Base-by-base conservation (phyloP, 2,329 filamentous ascomycete genomes). In the Metarhizium robertsii region DNA sequence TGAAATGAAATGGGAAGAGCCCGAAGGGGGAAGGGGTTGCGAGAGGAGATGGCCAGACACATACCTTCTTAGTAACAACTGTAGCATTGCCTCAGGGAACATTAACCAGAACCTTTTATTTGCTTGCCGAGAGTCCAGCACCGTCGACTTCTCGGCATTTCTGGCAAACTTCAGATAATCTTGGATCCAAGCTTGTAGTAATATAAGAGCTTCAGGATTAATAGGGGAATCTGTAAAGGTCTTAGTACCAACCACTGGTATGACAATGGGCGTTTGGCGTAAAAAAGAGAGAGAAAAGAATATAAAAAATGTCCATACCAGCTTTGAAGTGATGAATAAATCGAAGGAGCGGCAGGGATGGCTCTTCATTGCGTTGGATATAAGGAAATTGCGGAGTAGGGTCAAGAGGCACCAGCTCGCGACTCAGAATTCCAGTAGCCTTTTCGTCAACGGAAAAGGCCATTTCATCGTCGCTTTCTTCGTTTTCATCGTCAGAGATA, bases 101-200 rank as follows among this genome's bases (percentile, higher is more conserved):
- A 65, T 58, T 36, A 66, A 60, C 82, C 82, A 86, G 59, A 85
- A 78, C 3, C 69, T 62, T 38, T 65, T 70, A 56, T 83, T 69
- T 36, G 70, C 68, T 16, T 65, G 66, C 55, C 73, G 78, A 2
- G 75, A 74, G 30, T 75, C 69, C n/a, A 73, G 64, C 6, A 75
- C 69, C 3, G 63, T 61, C 11, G 69, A 64, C 29, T 67, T 62
- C 3, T 71, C 62, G 18, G 69, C 68, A 20, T 62, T 61, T 38
- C 62, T 64, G 40, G 72, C 71, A 60, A 72, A 78, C 25, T 58
- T 59, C 25, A 84, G 60, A 63, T 77, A 82, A 16, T 65, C 67
- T 7, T 74, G 70, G 29, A 84, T 71, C 80, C 81, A 86, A 6
- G 67, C 66, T 18, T 73, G 68, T 14, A 85, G 56, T 52, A 69